These are phyloP conservation scores for Miscanthus lutarioriparius DNA, from an alignment of 176 grass and related monocot genomes.

Conservation along the genomic window DNA sequence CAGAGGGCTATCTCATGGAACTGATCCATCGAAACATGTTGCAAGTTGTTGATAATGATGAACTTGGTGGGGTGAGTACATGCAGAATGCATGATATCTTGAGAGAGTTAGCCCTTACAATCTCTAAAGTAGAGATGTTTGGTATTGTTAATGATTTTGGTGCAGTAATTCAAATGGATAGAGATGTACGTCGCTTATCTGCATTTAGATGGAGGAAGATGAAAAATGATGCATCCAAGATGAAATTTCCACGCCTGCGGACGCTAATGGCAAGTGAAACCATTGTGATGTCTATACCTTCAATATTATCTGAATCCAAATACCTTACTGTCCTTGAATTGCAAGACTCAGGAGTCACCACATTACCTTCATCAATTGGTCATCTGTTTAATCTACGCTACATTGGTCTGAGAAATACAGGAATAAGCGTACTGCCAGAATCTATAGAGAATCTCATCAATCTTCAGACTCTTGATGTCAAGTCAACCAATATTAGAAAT, in stretches of 20 bases:
- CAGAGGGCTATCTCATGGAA: conserved; percentile 31
- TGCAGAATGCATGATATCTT: background rate
- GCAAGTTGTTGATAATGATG: background rate
- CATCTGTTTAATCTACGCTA: background rate
- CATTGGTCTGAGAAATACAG: background rate
- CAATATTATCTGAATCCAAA: background rate
- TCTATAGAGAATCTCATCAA: background rate
- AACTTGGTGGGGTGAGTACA: background rate
- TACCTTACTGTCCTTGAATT: background rate
- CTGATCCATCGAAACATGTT: conserved; percentile 14
- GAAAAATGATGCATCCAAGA: background rate
- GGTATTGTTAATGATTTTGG: background rate
- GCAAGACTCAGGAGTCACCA: background rate
- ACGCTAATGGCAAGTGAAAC: background rate
- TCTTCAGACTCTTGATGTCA: background rate
- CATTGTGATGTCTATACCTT: background rate
- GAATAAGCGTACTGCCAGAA: background rate
- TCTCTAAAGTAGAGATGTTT: conserved; percentile 25
- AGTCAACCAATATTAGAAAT: background rate
- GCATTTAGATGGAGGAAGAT: background rate
- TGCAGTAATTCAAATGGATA: background rate
- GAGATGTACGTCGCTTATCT: background rate
- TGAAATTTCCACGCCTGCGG: conserved; percentile 18
- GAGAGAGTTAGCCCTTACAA: background rate
- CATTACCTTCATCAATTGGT: background rate